Base-by-base conservation (phyloP, 23 red algal genomes). In the Chondrus crispus region DNA sequence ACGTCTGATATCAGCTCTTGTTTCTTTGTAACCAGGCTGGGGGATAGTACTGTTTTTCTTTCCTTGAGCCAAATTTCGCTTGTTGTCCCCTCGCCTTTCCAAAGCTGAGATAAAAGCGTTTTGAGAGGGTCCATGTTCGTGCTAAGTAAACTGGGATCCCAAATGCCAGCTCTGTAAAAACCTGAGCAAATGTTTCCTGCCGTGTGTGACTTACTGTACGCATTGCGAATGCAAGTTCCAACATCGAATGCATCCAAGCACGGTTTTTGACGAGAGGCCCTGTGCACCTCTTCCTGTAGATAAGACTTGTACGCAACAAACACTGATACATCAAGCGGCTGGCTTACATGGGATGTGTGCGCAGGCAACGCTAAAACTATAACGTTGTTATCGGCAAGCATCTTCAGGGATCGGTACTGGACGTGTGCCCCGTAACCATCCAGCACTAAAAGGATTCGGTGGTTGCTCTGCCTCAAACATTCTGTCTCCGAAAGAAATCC, bases 301-400 rank as follows among this genome's bases (percentile, higher is more conserved):
- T 66, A 42, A 3, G 81, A 62, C 81, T 85, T 85, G 18, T 46
- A 66, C 1, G 52, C 39, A 43, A 47, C 33, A 26, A 75, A 85
- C 14, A 85, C 51, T 42, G 81, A 62, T 51, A 85, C 81, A 68
- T 69, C 4, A 0, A 85, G 43, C 11, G 81, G 81, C 53, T 85
- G 81, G 14, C 35, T 18, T 35, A 64, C 46, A 68, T 85, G 54
- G 0, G 53, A 85, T 4, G 81, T 85, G 81, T 73, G 53, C 10
- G 81, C 5, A 9, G 81, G 81, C 5, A 85, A 16, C 12, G 22
- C 39, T 4, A 60, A 29, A 2, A 60, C 78, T 5, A 85, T 69
- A 44, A 85, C 50, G 19, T 36, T 28, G 50, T 33, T 66, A 51
- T 68, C 44, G 35, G 13, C 8, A 20, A 85, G 33, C 50, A 88